phyloP scores from a whole-genome alignment of 129 eudicot species.

The Lactuca sativa region DNA sequence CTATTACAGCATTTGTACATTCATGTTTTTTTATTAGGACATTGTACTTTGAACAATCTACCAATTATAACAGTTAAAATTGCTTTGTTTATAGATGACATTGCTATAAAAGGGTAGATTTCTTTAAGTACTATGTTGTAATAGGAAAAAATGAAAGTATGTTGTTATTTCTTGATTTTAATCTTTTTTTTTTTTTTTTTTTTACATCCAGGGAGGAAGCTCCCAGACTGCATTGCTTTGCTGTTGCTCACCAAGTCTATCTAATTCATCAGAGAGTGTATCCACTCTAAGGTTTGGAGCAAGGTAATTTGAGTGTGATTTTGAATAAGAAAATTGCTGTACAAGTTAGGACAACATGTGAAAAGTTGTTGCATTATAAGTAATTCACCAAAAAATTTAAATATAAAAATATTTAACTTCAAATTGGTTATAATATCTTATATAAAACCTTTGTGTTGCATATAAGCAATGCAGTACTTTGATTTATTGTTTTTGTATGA shows the following conservation, averaged over 20 bases:
- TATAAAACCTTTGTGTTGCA: too few species aligned
- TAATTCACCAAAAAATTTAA: too few species aligned
- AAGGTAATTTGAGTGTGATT: constrained; percentile 37
- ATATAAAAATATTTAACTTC: too few species aligned
- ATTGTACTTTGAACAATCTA: too few species aligned
- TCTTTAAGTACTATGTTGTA: neutral
- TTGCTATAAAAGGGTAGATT: too few species aligned
- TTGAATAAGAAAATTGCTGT: neutral
- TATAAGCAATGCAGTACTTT: too few species aligned
- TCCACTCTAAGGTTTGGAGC: constrained; percentile 93
- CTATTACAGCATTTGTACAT: neutral
- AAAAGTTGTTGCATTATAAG: too few species aligned
- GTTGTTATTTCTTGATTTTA: neutral
- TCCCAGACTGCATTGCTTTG: constrained; percentile 85
- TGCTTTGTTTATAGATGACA: too few species aligned
- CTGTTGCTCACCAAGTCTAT: constrained; percentile 89
- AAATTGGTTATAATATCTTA: too few species aligned
- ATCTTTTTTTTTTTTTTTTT: constrained; percentile 1
- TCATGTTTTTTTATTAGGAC: neutral
- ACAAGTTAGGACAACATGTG: too few species aligned
- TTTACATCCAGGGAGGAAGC: constrained; percentile 63
- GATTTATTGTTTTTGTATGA: too few species aligned
- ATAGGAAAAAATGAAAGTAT: neutral
- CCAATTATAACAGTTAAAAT: neutral
- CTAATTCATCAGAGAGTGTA: constrained; percentile 69